Evolutionary conservation across 2,329 filamentous ascomycete genomes (phyloP).

Genomic region (Venturia oleaginea): DNA sequence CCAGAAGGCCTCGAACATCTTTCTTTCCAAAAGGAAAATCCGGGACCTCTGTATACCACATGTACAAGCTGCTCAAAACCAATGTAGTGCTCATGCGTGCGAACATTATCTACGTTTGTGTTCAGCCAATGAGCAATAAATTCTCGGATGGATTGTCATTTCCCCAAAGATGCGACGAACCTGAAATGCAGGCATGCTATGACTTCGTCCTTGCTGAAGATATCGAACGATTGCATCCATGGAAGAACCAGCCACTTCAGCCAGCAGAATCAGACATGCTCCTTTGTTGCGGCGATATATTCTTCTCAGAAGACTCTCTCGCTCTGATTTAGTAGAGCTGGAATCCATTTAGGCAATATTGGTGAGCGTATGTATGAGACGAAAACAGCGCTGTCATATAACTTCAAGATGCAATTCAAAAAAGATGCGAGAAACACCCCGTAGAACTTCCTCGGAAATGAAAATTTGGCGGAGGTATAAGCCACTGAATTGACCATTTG

Average conservation of each 20-base stretch:
- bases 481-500: background rate
- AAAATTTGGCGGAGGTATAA: background rate
- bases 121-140: background rate
- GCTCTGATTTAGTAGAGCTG: background rate
- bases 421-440: no score
- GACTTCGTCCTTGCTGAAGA: constrained; percentile 9
- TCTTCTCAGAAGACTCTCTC: constrained; percentile 5
- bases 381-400: background rate
- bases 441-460: background rate
- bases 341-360: background rate
- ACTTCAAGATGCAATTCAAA: background rate
- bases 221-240: constrained; percentile 12
- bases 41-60: constrained; percentile 13
- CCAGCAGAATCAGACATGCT: constrained; percentile 10
- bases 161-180: background rate
- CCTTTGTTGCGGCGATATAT: constrained; percentile 10
- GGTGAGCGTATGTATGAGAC: background rate
- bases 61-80: constrained; percentile 10
- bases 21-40: constrained; percentile 10
- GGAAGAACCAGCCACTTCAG: constrained; percentile 6
- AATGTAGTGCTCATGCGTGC: constrained; percentile 12
- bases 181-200: constrained; percentile 8
- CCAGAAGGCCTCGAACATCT: background rate
- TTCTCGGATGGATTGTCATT: background rate
- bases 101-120: constrained; percentile 16